Evolutionary conservation across 306 rosid genomes (phyloP), one percentile per base, ranked within the genome.

Genomic region (Canavalia gladiata): DNA sequence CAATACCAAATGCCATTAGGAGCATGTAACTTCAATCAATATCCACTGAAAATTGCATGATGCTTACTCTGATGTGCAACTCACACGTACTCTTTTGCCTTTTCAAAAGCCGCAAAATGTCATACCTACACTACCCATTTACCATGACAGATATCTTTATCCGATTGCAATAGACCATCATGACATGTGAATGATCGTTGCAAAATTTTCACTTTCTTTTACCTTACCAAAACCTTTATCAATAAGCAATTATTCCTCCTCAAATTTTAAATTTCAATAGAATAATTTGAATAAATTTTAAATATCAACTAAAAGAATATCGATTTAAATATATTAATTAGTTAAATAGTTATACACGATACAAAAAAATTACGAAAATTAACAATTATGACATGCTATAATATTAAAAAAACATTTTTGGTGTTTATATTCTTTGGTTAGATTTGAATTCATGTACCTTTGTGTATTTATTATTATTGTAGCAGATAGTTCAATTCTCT

Each of bases 1-100:
- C 6, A 76, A 72, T 82, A 49, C 47, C 86, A 77, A 85, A 83
- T 79, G 63, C 78, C 83, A 84, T 81, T 69, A 62, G 68, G 46
- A 86, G 82, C 85, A 83, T 83, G 78, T 55, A 39, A 78, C 85
- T 85, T 75, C 56, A 69, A 81, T 85, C 82, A 68, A 76, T 72
- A 68, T 60, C 74, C 87, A 57, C 78, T 64, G 6, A 47, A 70
- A 63, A 29, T 68, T 74, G 63, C 60, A 52, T 7, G 9, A 56
- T 55, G 50, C 60, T 60, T 56, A 31, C 78, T 50, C 33, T 77
- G 75, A 77, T 74, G 68, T 54, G 29, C 55, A 43, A 52, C 82
- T 63, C 49, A 54, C 58, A 46, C 10, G 29, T 69, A 39, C 25
- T 74, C 35, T 64, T 65, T 4, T 59, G 25, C 85, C 67, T 81